Base-by-base conservation (phyloP, 805 yeast species). In the Candida gorgasii region DNA sequence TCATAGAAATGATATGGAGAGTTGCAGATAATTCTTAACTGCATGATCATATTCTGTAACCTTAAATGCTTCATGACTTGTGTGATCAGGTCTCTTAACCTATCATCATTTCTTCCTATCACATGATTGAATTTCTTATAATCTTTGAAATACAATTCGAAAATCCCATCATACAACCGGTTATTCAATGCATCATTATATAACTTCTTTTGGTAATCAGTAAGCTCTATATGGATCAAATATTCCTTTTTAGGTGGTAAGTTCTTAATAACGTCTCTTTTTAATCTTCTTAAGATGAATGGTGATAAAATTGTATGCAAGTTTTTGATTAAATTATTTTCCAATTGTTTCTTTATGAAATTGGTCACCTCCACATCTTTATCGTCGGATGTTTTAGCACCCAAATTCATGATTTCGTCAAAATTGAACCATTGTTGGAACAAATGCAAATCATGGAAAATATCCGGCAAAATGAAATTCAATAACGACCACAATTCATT, bases 361-460 rank as follows among this genome's bases (percentile, higher is more conserved):
- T 67, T 73, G 47, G 63, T 74, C 18, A 74, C 69, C 39, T 73
- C 78, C 39, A 52, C 52, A 14, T 49, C 49, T 8, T 51, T 52
- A 8, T 47, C 52, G 9, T 9, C 24, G 24, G 24, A 20, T 6
- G 28, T 11, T 13, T 24, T 24, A 4, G 28, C 33, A 40, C 42
- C 57, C 44, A 60, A 50, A 15, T 67, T 64, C 5, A 76, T 72
- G 30, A 84, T 57, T 29, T 78, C 82, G 35, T 81, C 78, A 53
- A 86, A 86, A 61, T 93, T 95, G 64, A 92, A 93, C 97, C 98
- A 92, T 57, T 83, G 85, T 60, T 92, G 95, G 58, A 92, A 92
- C 32, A 89, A 73, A 39, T 84, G 92, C 46, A 90, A 75, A 61
- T 92, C 98, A 32, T 87, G 87, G 60, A 92, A 92, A 20, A 93